Evolutionary conservation across 495 filamentous ascomycete genomes (phyloP).

Genomic region (Penicillium angulare): DNA sequence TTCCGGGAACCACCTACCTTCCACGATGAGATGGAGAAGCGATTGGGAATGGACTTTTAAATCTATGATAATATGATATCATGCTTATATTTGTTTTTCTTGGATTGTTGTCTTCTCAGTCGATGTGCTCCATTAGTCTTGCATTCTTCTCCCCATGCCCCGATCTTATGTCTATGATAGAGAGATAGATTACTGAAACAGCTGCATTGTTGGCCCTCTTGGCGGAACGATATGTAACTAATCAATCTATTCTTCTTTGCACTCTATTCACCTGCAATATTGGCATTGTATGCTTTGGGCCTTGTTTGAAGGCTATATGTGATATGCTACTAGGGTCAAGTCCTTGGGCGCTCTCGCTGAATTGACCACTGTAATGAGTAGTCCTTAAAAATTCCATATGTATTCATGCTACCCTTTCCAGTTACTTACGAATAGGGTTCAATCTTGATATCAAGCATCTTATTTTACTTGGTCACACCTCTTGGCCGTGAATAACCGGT

Average conservation of each 20-base stretch:
- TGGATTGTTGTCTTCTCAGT: slow-evolving; percentile 8
- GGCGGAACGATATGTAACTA: not conserved
- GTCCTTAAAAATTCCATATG: too few species aligned
- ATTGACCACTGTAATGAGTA: too few species aligned
- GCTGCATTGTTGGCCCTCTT: not conserved
- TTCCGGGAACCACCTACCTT: slow-evolving; percentile 63
- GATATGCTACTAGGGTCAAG: too few species aligned
- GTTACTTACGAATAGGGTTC: too few species aligned
- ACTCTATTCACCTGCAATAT: not conserved
- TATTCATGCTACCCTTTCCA: too few species aligned
- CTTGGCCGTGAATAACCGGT: too few species aligned
- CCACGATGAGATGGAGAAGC: slow-evolving; percentile 92
- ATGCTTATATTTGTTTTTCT: slow-evolving; percentile 15
- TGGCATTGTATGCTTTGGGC: too few species aligned
- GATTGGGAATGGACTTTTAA: slow-evolving; percentile 72
- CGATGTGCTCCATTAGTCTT: slow-evolving; percentile 24
- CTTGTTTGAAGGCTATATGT: too few species aligned
- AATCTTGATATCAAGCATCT: too few species aligned
- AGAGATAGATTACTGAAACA: slow-evolving; percentile 14
- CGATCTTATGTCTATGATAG: slow-evolving; percentile 16
- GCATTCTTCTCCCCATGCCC: slow-evolving; percentile 6
- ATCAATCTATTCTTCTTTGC: slow-evolving; percentile 9
- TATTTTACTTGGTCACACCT: too few species aligned
- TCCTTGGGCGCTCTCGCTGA: too few species aligned
- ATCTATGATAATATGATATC: slow-evolving; percentile 9